phyloP scores from a whole-genome alignment of 2,329 filamentous ascomycete genomes.

The Mycosphaerella sp. region DNA sequence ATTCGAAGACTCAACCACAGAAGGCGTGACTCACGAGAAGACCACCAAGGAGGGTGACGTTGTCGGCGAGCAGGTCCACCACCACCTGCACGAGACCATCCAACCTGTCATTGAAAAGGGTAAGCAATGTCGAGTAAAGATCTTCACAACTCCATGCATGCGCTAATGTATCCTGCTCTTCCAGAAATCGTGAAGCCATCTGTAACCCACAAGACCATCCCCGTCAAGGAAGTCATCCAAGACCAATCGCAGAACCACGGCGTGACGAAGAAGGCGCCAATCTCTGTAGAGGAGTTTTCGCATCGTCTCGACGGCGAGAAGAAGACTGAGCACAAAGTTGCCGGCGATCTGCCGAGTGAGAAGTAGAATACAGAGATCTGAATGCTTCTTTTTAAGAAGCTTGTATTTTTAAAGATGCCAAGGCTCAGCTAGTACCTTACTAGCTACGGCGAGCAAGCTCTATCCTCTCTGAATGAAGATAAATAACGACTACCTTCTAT shows the following conservation, averaged over 20 bases:
- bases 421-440: constrained; percentile 2
- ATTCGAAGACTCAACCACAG: constrained; percentile 19
- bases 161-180: too few relatives aligned
- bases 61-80: constrained; percentile 24
- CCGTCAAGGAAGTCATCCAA: constrained; percentile 24
- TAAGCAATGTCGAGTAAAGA: too few relatives aligned
- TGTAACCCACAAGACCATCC: constrained; percentile 27
- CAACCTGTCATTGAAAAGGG: constrained; percentile 30
- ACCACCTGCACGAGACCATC: constrained; percentile 27
- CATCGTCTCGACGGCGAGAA: constrained; percentile 14
- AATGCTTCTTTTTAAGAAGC: neutral
- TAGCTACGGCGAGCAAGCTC: constrained; percentile 3
- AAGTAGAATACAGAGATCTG: neutral
- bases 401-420: constrained; percentile 5
- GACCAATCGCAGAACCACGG: constrained; percentile 25
- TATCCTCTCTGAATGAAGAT: neutral
- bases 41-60: constrained; percentile 16
- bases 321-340: constrained; percentile 10
- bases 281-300: constrained; percentile 27
- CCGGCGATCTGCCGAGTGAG: constrained; percentile 2
- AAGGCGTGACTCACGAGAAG: constrained; percentile 15
- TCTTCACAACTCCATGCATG: too few relatives aligned
- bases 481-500: neutral
- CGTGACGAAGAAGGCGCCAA: constrained; percentile 19
- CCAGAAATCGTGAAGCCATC: constrained; percentile 22